Evolutionary conservation across 805 yeast species (phyloP), one percentile per base, ranked within the genome.

Genomic region (Saturnispora halmiae): DNA sequence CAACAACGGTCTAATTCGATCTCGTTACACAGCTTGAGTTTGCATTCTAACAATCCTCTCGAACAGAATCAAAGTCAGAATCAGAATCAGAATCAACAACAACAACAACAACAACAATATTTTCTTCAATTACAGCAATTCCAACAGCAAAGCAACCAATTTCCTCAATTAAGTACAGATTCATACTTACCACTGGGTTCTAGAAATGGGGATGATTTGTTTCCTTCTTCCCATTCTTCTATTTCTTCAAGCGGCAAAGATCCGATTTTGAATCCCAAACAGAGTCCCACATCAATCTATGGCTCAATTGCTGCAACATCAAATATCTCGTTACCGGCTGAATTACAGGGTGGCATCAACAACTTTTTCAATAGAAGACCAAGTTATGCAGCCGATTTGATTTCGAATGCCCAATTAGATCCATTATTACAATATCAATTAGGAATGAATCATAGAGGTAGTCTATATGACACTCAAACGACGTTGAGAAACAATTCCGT

Each of bases 361-460:
- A 75, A 65, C 42, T 75, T 78, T 32, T 70, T 73, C 19, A 73
- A 82, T 9, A 69, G 92, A 59, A 70, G 92, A 59, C 86, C 88
- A 11, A 73, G 81, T 40, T 81, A 77, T 54, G 77, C 85, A 10
- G 83, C 87, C 2, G 90, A 79, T 52, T 21, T 40, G 6, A 35
- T 38, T 4, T 48, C 46, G 11, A 54, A 54, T 30, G 45, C 47
- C 25, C 44, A 45, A 34, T 40, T 50, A 30, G 56, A 55, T 22
- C 48, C 44, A 16, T 30, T 42, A 20, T 37, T 43, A 20, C 55
- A 48, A 30, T 49, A 51, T 46, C 46, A 51, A 48, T 37, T 50
- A 45, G 49, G 39, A 20, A 27, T 42, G 29, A 41, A 38, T 25
- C 25, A 35, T 28, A 45, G 41, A 36, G 37, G 38, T 19, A 40